These are phyloP conservation scores for Rubroboletus pulcherrimus DNA, from an alignment of 768 basidiomycete genomes.

Conservation along the genomic window DNA sequence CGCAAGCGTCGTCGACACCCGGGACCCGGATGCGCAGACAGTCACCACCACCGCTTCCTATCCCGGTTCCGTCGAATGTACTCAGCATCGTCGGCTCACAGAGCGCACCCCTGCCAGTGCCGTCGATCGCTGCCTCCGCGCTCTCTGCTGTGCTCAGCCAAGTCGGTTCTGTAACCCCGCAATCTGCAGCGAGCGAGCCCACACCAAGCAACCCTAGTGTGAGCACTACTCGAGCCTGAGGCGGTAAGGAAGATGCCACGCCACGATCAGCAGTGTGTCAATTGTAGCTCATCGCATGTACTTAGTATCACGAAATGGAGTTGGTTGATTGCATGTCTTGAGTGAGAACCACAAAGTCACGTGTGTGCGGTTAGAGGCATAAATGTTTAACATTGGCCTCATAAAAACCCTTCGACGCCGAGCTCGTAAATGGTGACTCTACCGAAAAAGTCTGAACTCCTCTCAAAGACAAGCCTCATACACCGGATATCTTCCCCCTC, in stretches of 20 bases:
- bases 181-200: background rate
- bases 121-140: background rate
- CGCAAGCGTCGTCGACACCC: background rate
- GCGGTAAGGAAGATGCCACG: background rate
- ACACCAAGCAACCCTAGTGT: background rate
- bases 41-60: background rate
- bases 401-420: constrained; percentile 27
- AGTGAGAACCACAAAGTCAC: constrained; percentile 3
- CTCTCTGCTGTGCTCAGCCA: background rate
- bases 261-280: constrained; percentile 1
- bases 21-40: constrained; percentile 14
- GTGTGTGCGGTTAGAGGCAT: background rate
- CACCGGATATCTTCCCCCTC: constrained; percentile 33
- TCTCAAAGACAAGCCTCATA: constrained; percentile 69
- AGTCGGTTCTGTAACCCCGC: background rate
- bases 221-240: background rate
- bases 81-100: background rate
- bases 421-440: constrained; percentile 74
- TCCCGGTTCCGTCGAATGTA: background rate
- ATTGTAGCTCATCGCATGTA: constrained; percentile 16
- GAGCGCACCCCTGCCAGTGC: background rate
- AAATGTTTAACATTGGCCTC: background rate
- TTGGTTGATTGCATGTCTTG: constrained; percentile 24
- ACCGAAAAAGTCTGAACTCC: constrained; percentile 84
- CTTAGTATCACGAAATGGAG: constrained; percentile 18